Evolutionary conservation across 805 yeast genomes (phyloP).

Genomic region (Saturnispora kantuleensis): DNA sequence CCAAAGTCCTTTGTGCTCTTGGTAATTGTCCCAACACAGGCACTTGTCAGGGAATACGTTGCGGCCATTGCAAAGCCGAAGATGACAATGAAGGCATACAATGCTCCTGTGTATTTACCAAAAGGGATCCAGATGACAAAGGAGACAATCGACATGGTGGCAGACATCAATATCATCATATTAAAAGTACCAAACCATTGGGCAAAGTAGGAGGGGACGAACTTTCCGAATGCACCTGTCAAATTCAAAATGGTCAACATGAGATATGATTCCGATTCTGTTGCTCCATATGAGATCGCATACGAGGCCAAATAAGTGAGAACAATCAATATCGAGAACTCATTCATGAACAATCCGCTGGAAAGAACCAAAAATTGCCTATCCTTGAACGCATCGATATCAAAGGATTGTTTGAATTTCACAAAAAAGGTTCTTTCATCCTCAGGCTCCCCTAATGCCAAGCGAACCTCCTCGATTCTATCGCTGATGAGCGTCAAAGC

Average conservation of each 20-base stretch:
- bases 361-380: slow-evolving; percentile 30
- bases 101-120: slow-evolving; percentile 32
- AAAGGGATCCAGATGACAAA: slow-evolving; percentile 59
- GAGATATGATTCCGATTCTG: slow-evolving; percentile 34
- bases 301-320: slow-evolving; percentile 46
- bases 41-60: slow-evolving; percentile 53
- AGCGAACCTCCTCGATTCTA: slow-evolving; percentile 25
- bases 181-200: slow-evolving; percentile 42
- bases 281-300: slow-evolving; percentile 38
- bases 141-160: slow-evolving; percentile 36
- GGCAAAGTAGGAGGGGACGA: slow-evolving; percentile 26
- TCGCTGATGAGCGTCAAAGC: slow-evolving; percentile 33
- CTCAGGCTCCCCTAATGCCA: slow-evolving; percentile 16
- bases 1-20: slow-evolving; percentile 50
- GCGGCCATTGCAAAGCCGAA: slow-evolving; percentile 53
- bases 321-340: slow-evolving; percentile 36
- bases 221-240: slow-evolving; percentile 32
- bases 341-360: slow-evolving; percentile 35
- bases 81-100: slow-evolving; percentile 42
- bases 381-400: slow-evolving; percentile 33
- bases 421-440: slow-evolving; percentile 11
- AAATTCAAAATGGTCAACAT: slow-evolving; percentile 39
- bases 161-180: slow-evolving; percentile 37
- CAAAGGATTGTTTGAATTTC: slow-evolving; percentile 26
- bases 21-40: slow-evolving; percentile 50